Conservation (phyloP, 352 stramenopile species). For the Globisporangium recalcitrans region DNA sequence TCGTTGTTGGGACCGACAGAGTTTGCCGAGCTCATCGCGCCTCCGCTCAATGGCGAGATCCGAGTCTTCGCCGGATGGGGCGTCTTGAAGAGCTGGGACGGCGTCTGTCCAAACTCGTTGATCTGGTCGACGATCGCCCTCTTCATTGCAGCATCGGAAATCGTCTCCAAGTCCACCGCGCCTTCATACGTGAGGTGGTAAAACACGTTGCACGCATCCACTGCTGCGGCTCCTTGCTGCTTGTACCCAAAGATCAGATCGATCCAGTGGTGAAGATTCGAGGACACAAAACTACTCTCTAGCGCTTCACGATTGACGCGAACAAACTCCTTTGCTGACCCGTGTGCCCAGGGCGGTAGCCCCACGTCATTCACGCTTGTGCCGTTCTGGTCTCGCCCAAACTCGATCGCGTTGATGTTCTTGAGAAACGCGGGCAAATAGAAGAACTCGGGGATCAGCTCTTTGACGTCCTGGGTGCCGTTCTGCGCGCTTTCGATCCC, state of each 20-base stretch:
- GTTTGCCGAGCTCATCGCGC: neutral
- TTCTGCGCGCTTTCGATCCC: slow-evolving; percentile 61
- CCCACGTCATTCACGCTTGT: slow-evolving; percentile 87
- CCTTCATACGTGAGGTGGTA: slow-evolving; percentile 98
- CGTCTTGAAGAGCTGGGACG: slow-evolving; percentile 90
- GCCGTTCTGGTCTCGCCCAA: slow-evolving; percentile 88
- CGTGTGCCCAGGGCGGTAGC: slow-evolving; percentile 92
- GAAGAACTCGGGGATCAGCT: slow-evolving; percentile 98
- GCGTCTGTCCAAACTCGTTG: slow-evolving; percentile 97
- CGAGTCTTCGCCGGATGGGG: slow-evolving; percentile 52
- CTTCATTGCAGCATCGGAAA: slow-evolving; percentile 54
- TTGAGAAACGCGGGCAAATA: slow-evolving; percentile 93
- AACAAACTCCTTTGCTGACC: slow-evolving; percentile 92
- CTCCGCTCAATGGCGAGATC: neutral
- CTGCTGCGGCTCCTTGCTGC: slow-evolving; percentile 90
- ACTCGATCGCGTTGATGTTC: slow-evolving; percentile 94
- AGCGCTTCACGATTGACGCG: slow-evolving; percentile 93
- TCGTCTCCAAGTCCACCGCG: slow-evolving; percentile 93
- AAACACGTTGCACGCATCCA: slow-evolving; percentile 96
- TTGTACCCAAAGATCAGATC: slow-evolving; percentile 98
- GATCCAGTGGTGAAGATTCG: slow-evolving; percentile 97
- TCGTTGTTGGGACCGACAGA: slow-evolving; percentile 7
- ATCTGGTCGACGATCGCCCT: slow-evolving; percentile 94
- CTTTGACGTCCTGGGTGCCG: slow-evolving; percentile 95
- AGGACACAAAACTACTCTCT: slow-evolving; percentile 94